Base-by-base conservation (phyloP, 1,284 basidiomycete genomes). In the Ceratobasidium sp. region DNA sequence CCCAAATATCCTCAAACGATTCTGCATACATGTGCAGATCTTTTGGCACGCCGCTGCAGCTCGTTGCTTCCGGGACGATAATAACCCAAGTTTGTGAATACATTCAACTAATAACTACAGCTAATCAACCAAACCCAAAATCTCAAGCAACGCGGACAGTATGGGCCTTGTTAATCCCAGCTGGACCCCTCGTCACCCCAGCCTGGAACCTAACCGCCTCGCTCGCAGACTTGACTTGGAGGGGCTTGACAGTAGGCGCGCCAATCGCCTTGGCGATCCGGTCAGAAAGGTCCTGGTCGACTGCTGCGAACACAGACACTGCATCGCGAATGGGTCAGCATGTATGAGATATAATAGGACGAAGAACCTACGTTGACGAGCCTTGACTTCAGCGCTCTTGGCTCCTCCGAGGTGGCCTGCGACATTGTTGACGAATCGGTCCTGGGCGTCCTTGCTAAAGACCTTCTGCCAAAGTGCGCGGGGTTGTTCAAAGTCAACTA, bases 401-500 rank as follows among this genome's bases (percentile, higher is more conserved):
- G 87, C 87, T 31, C 77, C 81, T 42, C 83, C 81, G 77, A 93
- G 84, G 81, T 94, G 91, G 0, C 83, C 91, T 22, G 89, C 83
- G 69, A 96, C 82, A 77, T 95, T 95, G 77, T 83, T 76, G 74
- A 96, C 85, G 74, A 91, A 89, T 73, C 90, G 87, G 72, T 86
- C 82, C 56, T 86, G 84, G 68, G 85, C 84, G 25, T 81, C 81
- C 70, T 93, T 88, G 72, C 83, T 84, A 82, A 93, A 90, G 27
- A 96, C 94, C 75, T 87, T 88, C 72, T 79, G 76, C 85, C 88
- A 96, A 52, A 97, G 82, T 15, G 83, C 86, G 70, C 93, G 87
- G 6, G 95, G 93, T 76, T 95, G 93, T 80, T 93, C 91, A 76
- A 97, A 97, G 84, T 97, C 94, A 75, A 92, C 87, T 89, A 76